These are phyloP conservation scores for Xylaria sp. DNA, from an alignment of 2,329 filamentous ascomycete species.

Conservation along the genomic window DNA sequence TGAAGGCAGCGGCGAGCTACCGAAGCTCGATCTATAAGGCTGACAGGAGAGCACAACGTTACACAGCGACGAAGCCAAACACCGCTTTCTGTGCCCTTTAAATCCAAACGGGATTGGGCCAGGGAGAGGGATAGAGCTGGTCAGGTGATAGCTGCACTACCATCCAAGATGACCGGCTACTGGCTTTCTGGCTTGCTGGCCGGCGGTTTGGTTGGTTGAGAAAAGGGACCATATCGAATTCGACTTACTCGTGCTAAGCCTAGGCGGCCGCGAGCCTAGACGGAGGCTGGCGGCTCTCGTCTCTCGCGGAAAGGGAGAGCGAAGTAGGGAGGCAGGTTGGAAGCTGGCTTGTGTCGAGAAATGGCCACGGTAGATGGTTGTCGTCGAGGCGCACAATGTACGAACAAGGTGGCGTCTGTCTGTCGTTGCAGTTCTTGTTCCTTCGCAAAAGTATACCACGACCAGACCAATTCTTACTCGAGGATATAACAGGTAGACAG, in stretches of 20 bases:
- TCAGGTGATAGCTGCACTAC: constrained; percentile 17
- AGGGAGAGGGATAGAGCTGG: not conserved
- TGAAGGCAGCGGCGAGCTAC: constrained; percentile 18
- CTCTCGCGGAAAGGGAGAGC: constrained; percentile 34
- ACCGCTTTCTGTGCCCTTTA: constrained; percentile 8
- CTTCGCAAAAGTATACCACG: not conserved
- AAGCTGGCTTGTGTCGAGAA: constrained; percentile 30
- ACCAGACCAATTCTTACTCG: constrained; percentile 17
- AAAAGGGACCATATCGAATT: constrained; percentile 9
- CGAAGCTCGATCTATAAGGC: constrained; percentile 26
- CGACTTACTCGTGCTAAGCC: constrained; percentile 49
- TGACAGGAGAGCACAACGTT: constrained; percentile 21
- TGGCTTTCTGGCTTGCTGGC: not conserved
- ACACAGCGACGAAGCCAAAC: constrained; percentile 28
- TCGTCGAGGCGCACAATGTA: constrained; percentile 36
- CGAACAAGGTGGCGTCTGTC: not conserved
- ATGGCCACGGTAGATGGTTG: constrained; percentile 41
- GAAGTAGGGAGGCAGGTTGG: constrained; percentile 5
- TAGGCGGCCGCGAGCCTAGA: constrained; percentile 52
- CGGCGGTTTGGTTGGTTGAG: not conserved
- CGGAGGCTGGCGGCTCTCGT: constrained; percentile 43
- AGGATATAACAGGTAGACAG: constrained; percentile 1
- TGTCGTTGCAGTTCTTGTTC: not conserved
- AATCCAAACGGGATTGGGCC: constrained; percentile 14
- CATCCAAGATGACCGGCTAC: not conserved